Conservation (phyloP, 2,329 filamentous ascomycete genomes). For the Cercospora sojina region DNA sequence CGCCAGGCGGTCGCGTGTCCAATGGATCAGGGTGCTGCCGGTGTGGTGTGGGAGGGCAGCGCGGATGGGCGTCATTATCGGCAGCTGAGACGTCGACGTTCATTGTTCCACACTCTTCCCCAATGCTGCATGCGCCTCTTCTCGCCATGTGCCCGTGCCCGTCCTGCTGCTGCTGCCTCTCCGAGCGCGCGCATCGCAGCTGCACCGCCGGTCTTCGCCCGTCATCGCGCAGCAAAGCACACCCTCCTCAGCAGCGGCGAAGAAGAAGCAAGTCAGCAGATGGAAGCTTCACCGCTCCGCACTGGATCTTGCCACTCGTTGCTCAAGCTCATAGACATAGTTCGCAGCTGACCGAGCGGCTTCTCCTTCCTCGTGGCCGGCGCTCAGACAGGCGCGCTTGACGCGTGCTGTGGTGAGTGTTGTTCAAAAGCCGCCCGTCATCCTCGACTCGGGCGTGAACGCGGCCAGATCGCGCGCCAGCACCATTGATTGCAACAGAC, state of each 20-base stretch:
- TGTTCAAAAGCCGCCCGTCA: background rate
- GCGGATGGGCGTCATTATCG: background rate
- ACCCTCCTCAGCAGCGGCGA: background rate
- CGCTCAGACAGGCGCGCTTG: background rate
- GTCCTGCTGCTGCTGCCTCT: background rate
- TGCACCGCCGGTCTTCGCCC: background rate
- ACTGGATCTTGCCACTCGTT: background rate
- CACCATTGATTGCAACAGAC: background rate
- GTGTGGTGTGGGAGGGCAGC: background rate
- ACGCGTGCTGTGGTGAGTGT: background rate
- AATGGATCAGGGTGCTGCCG: background rate
- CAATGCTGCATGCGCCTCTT: slow-evolving; percentile 2
- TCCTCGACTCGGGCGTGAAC: background rate
- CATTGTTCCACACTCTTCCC: background rate
- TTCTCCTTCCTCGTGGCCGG: background rate
- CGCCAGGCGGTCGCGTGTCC: background rate
- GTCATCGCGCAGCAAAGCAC: background rate
- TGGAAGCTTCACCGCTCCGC: slow-evolving; percentile 2
- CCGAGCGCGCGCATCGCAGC: background rate
- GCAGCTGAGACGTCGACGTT: background rate
- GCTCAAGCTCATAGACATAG: background rate
- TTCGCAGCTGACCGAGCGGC: background rate
- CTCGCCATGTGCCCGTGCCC: background rate
- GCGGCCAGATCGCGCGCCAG: background rate
- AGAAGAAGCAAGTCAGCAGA: background rate